phyloP scores from a whole-genome alignment of 2,329 filamentous ascomycete genomes.

The Sclerotinia glacialis region DNA sequence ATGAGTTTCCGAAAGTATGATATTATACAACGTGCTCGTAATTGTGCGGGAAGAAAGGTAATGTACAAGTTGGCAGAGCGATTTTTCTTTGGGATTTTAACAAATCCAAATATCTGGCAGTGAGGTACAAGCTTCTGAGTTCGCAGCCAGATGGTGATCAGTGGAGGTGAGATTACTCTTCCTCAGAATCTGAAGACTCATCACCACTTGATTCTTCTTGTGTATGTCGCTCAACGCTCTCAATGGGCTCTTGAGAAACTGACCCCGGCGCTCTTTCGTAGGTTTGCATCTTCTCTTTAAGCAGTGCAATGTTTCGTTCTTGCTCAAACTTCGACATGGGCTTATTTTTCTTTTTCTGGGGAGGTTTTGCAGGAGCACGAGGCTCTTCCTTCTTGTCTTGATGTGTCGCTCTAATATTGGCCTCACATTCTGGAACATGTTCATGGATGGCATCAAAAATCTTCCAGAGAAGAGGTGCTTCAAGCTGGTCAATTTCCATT shows the following conservation, averaged over 20 bases:
- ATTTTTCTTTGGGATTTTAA: background rate
- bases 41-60: constrained; percentile 24
- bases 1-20: background rate
- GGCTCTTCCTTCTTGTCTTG: constrained; percentile 35
- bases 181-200: constrained; percentile 54
- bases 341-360: constrained; percentile 61
- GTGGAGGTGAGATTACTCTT: constrained; percentile 37
- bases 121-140: background rate
- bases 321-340: constrained; percentile 73
- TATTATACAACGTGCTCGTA: constrained; percentile 30
- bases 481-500: constrained; percentile 58
- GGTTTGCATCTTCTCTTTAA: constrained; percentile 58
- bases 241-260: constrained; percentile 43
- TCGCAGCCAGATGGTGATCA: background rate
- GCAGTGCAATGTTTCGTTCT: constrained; percentile 62
- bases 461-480: constrained; percentile 52
- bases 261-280: constrained; percentile 35
- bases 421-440: constrained; percentile 49
- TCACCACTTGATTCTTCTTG: constrained; percentile 50
- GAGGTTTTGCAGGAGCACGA: constrained; percentile 38
- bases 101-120: background rate
- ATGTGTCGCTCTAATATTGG: constrained; percentile 24
- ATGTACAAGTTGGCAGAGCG: constrained; percentile 25
- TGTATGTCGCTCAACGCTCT: constrained; percentile 39
- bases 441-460: constrained; percentile 53